Percentiles rank a stretch among this genome's conserved stretches.
Evolutionary conservation across 2,329 filamentous ascomycete genomes (phyloP).

Genomic region (Pestalotiopsis sp.): DNA sequence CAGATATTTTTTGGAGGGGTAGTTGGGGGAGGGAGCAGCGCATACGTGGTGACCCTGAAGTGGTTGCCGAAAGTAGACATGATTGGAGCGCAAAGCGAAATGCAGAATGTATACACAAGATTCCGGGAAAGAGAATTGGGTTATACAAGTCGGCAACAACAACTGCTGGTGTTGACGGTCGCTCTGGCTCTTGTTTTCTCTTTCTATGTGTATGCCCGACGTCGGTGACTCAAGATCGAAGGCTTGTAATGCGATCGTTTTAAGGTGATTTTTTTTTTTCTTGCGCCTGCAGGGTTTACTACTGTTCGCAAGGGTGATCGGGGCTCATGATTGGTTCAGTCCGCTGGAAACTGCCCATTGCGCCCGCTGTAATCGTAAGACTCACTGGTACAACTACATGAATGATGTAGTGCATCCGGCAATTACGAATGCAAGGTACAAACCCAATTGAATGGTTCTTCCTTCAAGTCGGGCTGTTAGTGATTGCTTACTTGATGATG

Average conservation of each 20-base stretch:
- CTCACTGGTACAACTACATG: background rate
- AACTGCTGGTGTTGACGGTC: background rate
- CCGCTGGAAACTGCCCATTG: conserved; percentile 1
- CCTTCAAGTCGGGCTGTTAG: background rate
- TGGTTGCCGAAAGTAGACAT: conserved; percentile 89
- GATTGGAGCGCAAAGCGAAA: conserved; percentile 23
- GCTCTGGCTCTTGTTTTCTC: background rate
- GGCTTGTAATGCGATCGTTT: background rate
- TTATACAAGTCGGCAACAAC: background rate
- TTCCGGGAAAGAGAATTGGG: background rate
- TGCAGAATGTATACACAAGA: background rate
- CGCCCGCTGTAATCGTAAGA: conserved; percentile 1
- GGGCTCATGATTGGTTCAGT: background rate
- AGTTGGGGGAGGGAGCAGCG: background rate
- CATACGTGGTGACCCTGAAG: conserved; percentile 81
- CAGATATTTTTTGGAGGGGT: background rate
- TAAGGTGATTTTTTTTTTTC: background rate
- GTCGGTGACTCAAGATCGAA: background rate
- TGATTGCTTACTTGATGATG: background rate
- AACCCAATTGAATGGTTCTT: background rate
- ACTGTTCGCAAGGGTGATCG: background rate
- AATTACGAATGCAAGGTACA: background rate
- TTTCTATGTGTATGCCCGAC: background rate
- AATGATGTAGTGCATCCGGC: background rate
- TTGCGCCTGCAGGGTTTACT: conserved; percentile 1